These are phyloP conservation scores for Heliamphora exappendiculata DNA, from an alignment of 148 eudicot species.

Conservation along the genomic window DNA sequence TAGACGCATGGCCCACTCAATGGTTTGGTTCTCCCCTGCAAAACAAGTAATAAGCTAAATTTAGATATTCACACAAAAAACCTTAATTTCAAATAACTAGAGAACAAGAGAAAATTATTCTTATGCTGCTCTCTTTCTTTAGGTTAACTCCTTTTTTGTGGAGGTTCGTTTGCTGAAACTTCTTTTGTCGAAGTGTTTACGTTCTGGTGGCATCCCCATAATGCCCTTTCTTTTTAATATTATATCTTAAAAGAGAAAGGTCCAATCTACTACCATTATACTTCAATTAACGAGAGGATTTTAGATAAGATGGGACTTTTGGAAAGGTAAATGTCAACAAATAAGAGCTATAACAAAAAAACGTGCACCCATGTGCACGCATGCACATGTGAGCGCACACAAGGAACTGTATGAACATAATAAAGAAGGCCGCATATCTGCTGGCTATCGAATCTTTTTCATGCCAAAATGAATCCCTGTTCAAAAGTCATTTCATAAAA, in stretches of 20 bases:
- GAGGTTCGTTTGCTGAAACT: no score
- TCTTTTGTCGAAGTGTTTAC: no score
- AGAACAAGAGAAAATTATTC: not conserved
- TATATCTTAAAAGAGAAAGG: no score
- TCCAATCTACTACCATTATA: not conserved
- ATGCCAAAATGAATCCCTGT: not conserved
- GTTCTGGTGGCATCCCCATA: no score
- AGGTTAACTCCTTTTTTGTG: no score
- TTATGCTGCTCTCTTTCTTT: no score
- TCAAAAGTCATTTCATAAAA: not conserved
- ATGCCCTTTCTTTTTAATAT: no score
- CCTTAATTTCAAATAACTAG: not conserved
- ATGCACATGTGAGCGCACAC: not conserved
- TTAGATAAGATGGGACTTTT: not conserved
- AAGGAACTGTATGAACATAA: not conserved
- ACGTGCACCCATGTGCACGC: not conserved
- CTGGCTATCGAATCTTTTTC: not conserved
- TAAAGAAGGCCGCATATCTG: not conserved
- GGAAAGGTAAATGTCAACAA: not conserved
- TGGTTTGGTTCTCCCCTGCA: conserved; percentile 91
- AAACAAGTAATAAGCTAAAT: conserved; percentile 11
- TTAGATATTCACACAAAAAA: not conserved
- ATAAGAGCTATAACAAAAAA: not conserved
- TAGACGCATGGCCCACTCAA: conserved; percentile 92
- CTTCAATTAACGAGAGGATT: not conserved